These are phyloP conservation scores for Cladosporium oxysporum DNA, from an alignment of 2,329 filamentous ascomycete genomes.

Conservation along the genomic window DNA sequence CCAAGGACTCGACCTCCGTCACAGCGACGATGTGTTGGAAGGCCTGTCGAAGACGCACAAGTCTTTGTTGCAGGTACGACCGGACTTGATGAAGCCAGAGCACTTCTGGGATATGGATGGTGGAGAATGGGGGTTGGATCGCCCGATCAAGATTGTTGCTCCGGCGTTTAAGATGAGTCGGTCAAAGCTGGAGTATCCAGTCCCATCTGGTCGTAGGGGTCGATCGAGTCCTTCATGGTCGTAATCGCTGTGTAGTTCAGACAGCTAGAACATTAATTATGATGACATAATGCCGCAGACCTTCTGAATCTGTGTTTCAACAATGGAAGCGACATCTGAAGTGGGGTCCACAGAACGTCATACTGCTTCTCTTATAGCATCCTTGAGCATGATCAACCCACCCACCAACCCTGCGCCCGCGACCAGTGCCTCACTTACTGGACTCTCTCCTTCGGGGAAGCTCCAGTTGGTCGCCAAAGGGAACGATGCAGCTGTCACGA, in stretches of 20 bases:
- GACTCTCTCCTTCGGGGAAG: constrained; percentile 62
- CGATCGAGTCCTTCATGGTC: constrained; percentile 2
- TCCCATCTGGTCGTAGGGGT: not conserved
- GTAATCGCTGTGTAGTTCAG: not conserved
- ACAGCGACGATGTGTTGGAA: constrained; percentile 4
- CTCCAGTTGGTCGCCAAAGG: constrained; percentile 86
- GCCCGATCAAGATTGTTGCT: not conserved
- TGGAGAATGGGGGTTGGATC: not conserved
- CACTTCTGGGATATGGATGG: constrained; percentile 12
- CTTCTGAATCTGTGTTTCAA: not conserved
- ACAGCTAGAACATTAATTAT: not conserved
- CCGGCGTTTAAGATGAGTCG: constrained; percentile 3
- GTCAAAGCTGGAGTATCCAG: not conserved
- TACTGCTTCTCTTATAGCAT: constrained; percentile 47
- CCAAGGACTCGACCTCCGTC: not conserved
- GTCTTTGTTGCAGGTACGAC: not conserved
- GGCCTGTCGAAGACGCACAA: not conserved
- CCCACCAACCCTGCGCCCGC: constrained; percentile 41
- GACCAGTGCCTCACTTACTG: constrained; percentile 58
- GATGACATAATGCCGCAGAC: not conserved
- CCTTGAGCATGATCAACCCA: constrained; percentile 45
- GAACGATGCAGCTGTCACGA: constrained; percentile 73
- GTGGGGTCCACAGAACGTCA: not conserved
- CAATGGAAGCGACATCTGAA: not conserved
- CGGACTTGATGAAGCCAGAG: not conserved